These are phyloP conservation scores for Zizania latifolia DNA, from an alignment of 176 grass and related monocot species.

Conservation along the genomic window DNA sequence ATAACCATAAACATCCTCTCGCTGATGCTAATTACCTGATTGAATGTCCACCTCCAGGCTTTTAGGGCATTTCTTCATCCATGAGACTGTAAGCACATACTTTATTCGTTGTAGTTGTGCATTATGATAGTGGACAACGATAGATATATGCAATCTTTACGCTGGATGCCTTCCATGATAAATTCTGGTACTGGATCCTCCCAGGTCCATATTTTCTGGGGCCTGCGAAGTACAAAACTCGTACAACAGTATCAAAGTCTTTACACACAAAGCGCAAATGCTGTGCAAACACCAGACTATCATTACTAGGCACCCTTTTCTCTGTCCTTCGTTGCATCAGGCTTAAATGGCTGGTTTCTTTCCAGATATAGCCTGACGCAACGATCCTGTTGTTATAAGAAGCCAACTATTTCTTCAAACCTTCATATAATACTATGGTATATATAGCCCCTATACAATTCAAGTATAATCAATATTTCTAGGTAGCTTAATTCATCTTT, in stretches of 20 bases:
- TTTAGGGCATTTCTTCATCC: conserved; percentile 4
- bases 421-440: not conserved
- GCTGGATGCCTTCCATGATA: not conserved
- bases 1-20: not conserved
- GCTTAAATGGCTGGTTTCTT: too few relatives aligned
- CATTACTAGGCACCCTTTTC: not conserved
- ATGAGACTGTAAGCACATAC: not conserved
- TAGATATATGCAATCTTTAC: not conserved
- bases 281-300: too few relatives aligned
- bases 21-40: not conserved
- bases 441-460: too few relatives aligned
- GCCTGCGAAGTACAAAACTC: not conserved
- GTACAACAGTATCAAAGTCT: not conserved
- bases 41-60: not conserved
- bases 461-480: too few relatives aligned
- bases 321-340: not conserved
- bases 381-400: too few relatives aligned
- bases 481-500: not conserved
- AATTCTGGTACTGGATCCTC: not conserved
- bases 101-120: not conserved
- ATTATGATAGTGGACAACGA: not conserved
- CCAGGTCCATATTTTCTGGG: not conserved
- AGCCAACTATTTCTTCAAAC: too few relatives aligned
- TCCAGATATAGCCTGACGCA: too few relatives aligned
- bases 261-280: not conserved